Percentiles rank a stretch among this genome's conserved stretches.
These are phyloP conservation scores for Parsonsia alboflavescens DNA, from an alignment of 257 asterid species.

Conservation along the genomic window DNA sequence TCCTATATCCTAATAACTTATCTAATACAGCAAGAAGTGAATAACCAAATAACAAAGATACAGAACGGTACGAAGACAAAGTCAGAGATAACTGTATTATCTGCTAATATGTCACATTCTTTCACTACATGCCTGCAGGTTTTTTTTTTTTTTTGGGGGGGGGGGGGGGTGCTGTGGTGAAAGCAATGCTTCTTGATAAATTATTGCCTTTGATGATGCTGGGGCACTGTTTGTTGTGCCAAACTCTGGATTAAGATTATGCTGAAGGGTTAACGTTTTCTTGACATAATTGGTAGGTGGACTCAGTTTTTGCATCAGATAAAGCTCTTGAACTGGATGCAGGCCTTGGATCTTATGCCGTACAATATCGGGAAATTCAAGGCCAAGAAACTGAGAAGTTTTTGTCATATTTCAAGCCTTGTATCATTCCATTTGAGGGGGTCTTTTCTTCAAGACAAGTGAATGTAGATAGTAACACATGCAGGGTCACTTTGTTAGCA, in stretches of 20 bases:
- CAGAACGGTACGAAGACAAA: too few relatives aligned
- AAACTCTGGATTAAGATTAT: background rate
- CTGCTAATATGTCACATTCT: too few relatives aligned
- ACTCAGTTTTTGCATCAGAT: slow-evolving; percentile 24
- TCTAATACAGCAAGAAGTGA: too few relatives aligned
- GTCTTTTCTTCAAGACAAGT: slow-evolving; percentile 56
- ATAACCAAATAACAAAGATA: too few relatives aligned
- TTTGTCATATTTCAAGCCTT: slow-evolving; percentile 85
- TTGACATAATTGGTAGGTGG: slow-evolving; percentile 21
- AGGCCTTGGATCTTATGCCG: slow-evolving; percentile 73
- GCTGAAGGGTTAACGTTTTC: background rate
- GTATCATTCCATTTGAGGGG: slow-evolving; percentile 79
- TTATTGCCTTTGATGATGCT: background rate
- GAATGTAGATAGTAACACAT: slow-evolving; percentile 46
- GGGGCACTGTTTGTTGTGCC: background rate
- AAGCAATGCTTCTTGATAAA: background rate
- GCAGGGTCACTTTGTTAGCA: slow-evolving; percentile 52
- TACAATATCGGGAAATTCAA: slow-evolving; percentile 86
- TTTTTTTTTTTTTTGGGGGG: too few relatives aligned
- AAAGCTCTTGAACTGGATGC: slow-evolving; percentile 82
- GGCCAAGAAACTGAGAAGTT: slow-evolving; percentile 79
- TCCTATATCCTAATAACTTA: too few relatives aligned
- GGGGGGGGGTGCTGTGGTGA: background rate
- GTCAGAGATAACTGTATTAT: too few relatives aligned
- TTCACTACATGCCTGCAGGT: background rate